Evolutionary conservation across 805 yeast species (phyloP), one percentile per base, ranked within the genome.

Genomic region (Lipomyces anomalus): DNA sequence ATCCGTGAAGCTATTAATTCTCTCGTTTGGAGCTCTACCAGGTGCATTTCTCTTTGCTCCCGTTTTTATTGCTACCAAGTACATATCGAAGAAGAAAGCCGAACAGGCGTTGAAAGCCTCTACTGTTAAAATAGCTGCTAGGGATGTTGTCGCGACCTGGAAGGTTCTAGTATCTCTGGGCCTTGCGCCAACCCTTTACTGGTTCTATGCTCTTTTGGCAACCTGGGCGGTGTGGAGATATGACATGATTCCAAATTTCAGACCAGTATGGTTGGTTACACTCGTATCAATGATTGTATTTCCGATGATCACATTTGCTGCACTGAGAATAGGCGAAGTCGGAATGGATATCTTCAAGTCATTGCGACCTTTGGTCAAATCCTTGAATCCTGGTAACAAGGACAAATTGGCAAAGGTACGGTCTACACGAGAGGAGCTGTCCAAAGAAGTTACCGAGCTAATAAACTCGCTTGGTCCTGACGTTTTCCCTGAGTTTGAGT

Each of bases 81-180:
- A 67, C 38, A 83, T 86, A 42, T 84, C 96, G 6, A 74, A 71
- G 36, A 71, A 72, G 47, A 88, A 89, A 65, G 87, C 90, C 26
- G 70, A 66, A 46, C 74, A 77, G 38, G 98, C 97, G 0, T 71
- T 92, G 49, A 89, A 88, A 7, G 81, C 75, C 5, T 88, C 97
- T 0, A 75, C 88, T 0, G 98, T 92, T 20, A 92, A 92, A 63
- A 81, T 92, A 49, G 80, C 80, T 60, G 98, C 95, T 16, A 82
- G 80, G 46, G 98, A 92, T 64, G 97, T 92, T 22, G 76, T 92
- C 48, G 97, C 97, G 1, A 89, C 97, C 1, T 92, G 98, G 98
- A 92, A 92, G 65, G 82, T 92, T 38, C 70, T 92, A 52, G 87
- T 90, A 33, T 80, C 89, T 28, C 75, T 92, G 76, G 94, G 90